Evolutionary conservation across 768 basidiomycete species (phyloP).

Genomic region (Leccinum subgranulosum): DNA sequence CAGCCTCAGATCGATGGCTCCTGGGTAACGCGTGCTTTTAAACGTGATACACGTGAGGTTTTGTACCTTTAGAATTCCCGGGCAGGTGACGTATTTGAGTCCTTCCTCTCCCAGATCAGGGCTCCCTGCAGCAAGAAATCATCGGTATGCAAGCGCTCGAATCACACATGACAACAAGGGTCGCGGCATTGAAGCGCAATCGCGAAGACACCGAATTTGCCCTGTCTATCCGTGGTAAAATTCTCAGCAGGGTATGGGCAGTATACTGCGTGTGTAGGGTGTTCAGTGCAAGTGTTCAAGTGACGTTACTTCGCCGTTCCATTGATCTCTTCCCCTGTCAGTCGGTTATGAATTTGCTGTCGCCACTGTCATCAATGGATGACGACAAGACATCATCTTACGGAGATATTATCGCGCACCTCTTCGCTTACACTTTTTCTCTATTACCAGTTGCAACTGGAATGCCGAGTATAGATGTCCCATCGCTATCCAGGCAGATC

Average conservation of each 20-base stretch:
- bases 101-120: slow-evolving; percentile 30
- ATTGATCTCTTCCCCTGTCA: slow-evolving; percentile 20
- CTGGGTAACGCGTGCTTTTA: slow-evolving; percentile 31
- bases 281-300: slow-evolving; percentile 47
- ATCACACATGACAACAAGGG: slow-evolving; percentile 59
- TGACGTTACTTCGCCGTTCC: slow-evolving; percentile 6
- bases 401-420: slow-evolving; percentile 42
- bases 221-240: slow-evolving; percentile 51
- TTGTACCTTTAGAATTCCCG: slow-evolving; percentile 5
- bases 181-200: slow-evolving; percentile 48
- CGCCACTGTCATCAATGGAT: slow-evolving; percentile 25
- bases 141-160: slow-evolving; percentile 65
- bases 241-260: slow-evolving; percentile 55
- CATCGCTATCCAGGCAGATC: slow-evolving; percentile 48
- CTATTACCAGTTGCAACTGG: slow-evolving; percentile 35
- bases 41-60: slow-evolving; percentile 31
- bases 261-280: slow-evolving; percentile 65
- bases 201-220: slow-evolving; percentile 49
- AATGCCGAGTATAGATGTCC: slow-evolving; percentile 32
- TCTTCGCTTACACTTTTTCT: slow-evolving; percentile 40
- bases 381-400: slow-evolving; percentile 40
- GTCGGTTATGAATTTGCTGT: slow-evolving; percentile 35
- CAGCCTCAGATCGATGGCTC: slow-evolving; percentile 25
- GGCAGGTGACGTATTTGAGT: background rate
- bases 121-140: slow-evolving; percentile 50